A percentile compares a stretch with the other conserved stretches of the same genome.
Conservation (phyloP, 139 green algal species). For the Raphidocelis subcapitata region DNA sequence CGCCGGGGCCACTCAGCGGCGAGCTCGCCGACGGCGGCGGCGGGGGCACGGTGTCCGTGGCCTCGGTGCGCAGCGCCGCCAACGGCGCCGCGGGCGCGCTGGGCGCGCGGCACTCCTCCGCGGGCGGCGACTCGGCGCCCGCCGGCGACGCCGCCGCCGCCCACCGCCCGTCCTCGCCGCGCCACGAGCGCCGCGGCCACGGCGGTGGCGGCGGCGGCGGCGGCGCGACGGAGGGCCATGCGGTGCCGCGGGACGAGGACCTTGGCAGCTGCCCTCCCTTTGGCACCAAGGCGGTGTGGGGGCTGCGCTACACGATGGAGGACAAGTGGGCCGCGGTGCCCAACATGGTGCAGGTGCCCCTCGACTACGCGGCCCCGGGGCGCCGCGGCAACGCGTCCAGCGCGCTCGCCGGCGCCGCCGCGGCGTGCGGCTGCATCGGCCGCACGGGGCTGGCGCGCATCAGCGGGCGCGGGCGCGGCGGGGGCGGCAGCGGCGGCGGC, state of each 20-base stretch:
- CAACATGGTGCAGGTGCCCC: slow-evolving; percentile 52
- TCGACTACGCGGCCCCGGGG: no score
- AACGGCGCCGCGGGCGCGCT: no score
- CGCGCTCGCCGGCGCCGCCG: neutral
- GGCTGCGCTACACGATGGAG: slow-evolving; percentile 69
- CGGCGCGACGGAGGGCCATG: neutral
- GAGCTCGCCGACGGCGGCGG: no score
- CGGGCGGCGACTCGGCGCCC: neutral
- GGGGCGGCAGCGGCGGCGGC: neutral
- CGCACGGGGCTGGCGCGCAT: neutral
- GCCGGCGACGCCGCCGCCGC: neutral
- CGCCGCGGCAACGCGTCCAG: neutral
- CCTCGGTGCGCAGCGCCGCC: no score
- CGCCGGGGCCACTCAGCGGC: no score
- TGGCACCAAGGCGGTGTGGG: slow-evolving; percentile 67
- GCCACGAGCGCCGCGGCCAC: neutral
- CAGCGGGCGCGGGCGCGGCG: neutral
- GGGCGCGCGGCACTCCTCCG: no score
- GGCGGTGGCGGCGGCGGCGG: neutral
- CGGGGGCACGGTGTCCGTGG: no score
- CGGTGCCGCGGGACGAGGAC: slow-evolving; percentile 13
- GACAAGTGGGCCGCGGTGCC: slow-evolving; percentile 69
- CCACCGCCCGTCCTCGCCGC: no score
- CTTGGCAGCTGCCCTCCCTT: slow-evolving; percentile 58
- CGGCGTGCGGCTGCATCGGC: neutral